These are phyloP conservation scores for Chalara sp. DNA, from an alignment of 2,329 filamentous ascomycete genomes.

Conservation along the genomic window DNA sequence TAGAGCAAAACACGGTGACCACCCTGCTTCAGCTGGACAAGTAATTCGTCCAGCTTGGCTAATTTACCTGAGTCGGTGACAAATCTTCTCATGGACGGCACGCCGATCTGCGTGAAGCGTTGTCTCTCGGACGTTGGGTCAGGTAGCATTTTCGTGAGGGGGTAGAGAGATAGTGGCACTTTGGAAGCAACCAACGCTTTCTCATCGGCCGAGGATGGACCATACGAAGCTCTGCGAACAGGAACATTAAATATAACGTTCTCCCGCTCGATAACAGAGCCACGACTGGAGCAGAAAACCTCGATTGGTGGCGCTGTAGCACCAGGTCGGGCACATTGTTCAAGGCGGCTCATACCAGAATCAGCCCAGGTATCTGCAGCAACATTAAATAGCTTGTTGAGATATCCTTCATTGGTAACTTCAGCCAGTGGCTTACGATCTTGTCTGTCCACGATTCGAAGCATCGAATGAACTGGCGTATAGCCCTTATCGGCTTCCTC, in stretches of 20 bases:
- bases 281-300: conserved; percentile 66
- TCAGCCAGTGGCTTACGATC: conserved; percentile 62
- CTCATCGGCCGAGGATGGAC: conserved; percentile 58
- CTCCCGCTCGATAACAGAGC: conserved; percentile 57
- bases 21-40: conserved; percentile 84
- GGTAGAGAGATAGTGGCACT: conserved; percentile 58
- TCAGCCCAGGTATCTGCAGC: conserved; percentile 57
- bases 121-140: conserved; percentile 73
- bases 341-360: conserved; percentile 69
- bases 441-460: conserved; percentile 70
- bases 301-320: conserved; percentile 83
- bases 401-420: conserved; percentile 63
- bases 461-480: conserved; percentile 68
- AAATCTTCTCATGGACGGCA: conserved; percentile 95
- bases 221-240: conserved; percentile 71
- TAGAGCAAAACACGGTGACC: conserved; percentile 92
- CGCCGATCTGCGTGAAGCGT: conserved; percentile 82
- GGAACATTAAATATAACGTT: conserved; percentile 70
- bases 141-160: conserved; percentile 62
- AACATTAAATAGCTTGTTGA: conserved; percentile 75
- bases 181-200: conserved; percentile 68
- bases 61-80: conserved; percentile 97
- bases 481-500: conserved; percentile 55
- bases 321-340: conserved; percentile 71
- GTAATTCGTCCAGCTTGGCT: conserved; percentile 78